Conservation (phyloP, 2,329 filamentous ascomycete genomes). For the Claviceps cyperi region DNA sequence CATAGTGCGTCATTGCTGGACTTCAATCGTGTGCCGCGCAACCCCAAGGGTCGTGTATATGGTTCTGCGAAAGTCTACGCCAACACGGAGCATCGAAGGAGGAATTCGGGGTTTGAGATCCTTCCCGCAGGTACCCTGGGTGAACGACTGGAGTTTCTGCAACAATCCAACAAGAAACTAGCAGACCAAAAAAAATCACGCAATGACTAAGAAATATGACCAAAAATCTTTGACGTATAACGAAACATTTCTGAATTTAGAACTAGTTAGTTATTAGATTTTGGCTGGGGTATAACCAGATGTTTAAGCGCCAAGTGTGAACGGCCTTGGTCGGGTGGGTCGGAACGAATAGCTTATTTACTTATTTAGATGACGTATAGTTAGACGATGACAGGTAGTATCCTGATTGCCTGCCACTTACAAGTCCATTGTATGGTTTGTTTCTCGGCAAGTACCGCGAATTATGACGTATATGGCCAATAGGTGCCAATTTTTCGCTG, state of each 20-base stretch:
- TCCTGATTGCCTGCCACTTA: too few relatives aligned
- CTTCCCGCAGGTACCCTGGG: slow-evolving; percentile 7
- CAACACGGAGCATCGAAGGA: slow-evolving; percentile 3
- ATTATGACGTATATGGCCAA: too few relatives aligned
- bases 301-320: background rate
- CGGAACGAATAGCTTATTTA: background rate
- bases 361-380: background rate
- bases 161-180: background rate
- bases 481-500: too few relatives aligned
- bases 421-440: too few relatives aligned
- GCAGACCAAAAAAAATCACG: background rate
- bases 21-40: background rate
- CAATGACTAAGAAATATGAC: background rate
- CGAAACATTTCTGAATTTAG: background rate
- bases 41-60: background rate
- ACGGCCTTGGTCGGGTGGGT: background rate
- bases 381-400: too few relatives aligned
- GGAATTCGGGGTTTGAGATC: slow-evolving; percentile 6
- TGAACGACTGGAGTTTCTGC: slow-evolving; percentile 4
- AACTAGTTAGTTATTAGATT: background rate
- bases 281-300: background rate
- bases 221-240: background rate
- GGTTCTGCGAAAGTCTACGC: slow-evolving; percentile 7
- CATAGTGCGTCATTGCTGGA: background rate
- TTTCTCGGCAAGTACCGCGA: too few relatives aligned